Base-by-base conservation (phyloP, 371 early-diverging fungal genomes). In the Cokeromyces recurvatus region DNA sequence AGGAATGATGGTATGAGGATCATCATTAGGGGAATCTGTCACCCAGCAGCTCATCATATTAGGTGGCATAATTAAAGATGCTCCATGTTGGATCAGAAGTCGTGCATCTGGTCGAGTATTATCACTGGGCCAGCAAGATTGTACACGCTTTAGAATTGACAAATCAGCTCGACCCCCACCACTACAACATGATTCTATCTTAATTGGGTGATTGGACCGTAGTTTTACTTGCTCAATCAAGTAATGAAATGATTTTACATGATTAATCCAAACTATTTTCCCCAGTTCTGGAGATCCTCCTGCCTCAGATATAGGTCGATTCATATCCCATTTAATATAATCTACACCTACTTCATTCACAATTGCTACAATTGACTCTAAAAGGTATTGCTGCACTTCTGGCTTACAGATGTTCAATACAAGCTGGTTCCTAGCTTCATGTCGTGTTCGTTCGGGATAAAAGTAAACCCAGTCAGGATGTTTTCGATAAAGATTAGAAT, bases 291-390 rank as follows among this genome's bases (percentile, higher is more conserved):
- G 44, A 9, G 29, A 29, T 5, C 8, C 5, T 6, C 57, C 53
- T 16, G 54, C 53, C 37, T 65, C 62, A 12, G 59, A 49, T 14
- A 71, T 53, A 5, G 71, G 68, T 15, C 75, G 45, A 19, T 74
- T 74, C 67, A 71, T 69, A 35, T 74, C 75, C 71, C 68, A 71
- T 36, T 74, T 74, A 34, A 71, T 65, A 51, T 67, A 74, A 20
- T 67, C 66, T 12, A 72, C 38, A 7, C 53, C 64, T 9, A 53
- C 48, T 16, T 43, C 47, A 1, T 32, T 38, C 1, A 36, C 49
- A 1, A 25, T 12, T 0, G 32, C 16, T 35, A 74, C 51, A 0
- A 62, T 48, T 8, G 27, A 35, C 0, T 25, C 19, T 7, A 67
- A 20, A 8, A 53, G 43, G 45, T 64, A 64, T 0, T 58, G 43